These are phyloP conservation scores for peach (Prunus persica) DNA, from an alignment of 306 rosid species.

Conservation along the genomic window Prunus_persica_NCBIv2 NC_034011.1:3511001-3511500, in stretches of 20 bases:
- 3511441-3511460: conserved; percentile 6
- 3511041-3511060: conserved; percentile 29
- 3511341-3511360: conserved; percentile 80
- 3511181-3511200: conserved; percentile 50
- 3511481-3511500: not conserved
- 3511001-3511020: conserved; percentile 46
- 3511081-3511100: conserved; percentile 15
- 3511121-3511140: conserved; percentile 28
- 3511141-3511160: conserved; percentile 28
- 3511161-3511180: conserved; percentile 6
- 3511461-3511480: not conserved
- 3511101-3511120: conserved; percentile 17
- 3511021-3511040: conserved; percentile 36
- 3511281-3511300: conserved; percentile 29
- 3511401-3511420: conserved; percentile 87
- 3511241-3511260: conserved; percentile 44
- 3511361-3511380: conserved; percentile 81
- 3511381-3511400: conserved; percentile 66
- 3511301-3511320: conserved; percentile 48
- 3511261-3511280: conserved; percentile 34
- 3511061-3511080: conserved; percentile 15
- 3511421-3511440: not conserved
- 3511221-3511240: conserved; percentile 67
- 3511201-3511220: conserved; percentile 34
- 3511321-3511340: conserved; percentile 44